A percentile compares a stretch with the other conserved stretches of the same genome.
Conservation (phyloP, 1,284 basidiomycete genomes). For the Puccinia polysora region DNA sequence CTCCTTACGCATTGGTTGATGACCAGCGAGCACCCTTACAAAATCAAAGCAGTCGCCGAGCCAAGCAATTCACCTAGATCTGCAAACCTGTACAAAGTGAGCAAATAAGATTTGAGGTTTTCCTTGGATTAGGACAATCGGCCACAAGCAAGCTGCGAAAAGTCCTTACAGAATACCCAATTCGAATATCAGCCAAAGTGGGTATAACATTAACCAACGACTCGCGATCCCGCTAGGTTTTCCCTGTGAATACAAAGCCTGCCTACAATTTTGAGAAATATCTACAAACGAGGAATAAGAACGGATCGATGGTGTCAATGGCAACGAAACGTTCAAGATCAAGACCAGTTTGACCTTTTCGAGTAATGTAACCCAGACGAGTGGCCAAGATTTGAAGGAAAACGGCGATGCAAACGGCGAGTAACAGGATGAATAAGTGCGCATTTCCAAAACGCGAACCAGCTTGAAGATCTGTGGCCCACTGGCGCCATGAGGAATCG, state of each 20-base stretch:
- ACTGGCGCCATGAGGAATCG: too few relatives aligned
- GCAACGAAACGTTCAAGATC: neutral
- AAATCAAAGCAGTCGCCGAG: constrained; percentile 27
- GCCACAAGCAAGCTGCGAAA: too few relatives aligned
- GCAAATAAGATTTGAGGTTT: too few relatives aligned
- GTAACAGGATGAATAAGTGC: constrained; percentile 19
- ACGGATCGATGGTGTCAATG: neutral
- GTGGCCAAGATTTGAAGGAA: constrained; percentile 30
- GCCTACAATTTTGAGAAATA: constrained; percentile 32
- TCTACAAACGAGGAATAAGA: neutral
- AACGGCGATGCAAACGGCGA: constrained; percentile 27
- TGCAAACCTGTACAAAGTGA: constrained; percentile 13
- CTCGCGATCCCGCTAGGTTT: neutral
- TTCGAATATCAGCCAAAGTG: constrained; percentile 28
- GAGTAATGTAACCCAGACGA: constrained; percentile 23
- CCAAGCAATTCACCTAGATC: constrained; percentile 42
- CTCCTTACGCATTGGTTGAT: neutral
- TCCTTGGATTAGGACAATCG: too few relatives aligned
- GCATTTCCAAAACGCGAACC: constrained; percentile 26
- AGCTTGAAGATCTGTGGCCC: constrained; percentile 35
- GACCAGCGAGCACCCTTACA: constrained; percentile 10
- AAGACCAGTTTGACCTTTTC: constrained; percentile 28
- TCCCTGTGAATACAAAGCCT: neutral
- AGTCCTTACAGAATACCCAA: constrained; percentile 19
- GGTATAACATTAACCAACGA: constrained; percentile 10